Base-by-base conservation (phyloP, 352 stramenopile species). In the Globisporangium paroecandrum region DNA sequence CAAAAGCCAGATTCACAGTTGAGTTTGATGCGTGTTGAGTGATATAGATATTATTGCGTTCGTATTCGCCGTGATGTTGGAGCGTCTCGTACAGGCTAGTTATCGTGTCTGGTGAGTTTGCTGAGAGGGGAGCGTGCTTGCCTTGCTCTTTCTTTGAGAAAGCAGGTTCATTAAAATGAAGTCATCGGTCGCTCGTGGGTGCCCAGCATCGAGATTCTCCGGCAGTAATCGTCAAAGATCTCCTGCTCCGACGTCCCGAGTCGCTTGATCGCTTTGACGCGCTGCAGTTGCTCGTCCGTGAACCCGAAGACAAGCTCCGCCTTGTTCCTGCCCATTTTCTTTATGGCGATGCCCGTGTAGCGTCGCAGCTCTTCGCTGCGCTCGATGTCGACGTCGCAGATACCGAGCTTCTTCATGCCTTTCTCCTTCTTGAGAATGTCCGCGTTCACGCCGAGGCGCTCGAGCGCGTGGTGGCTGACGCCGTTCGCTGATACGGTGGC, bases 391-490 rank as follows among this genome's bases (percentile, higher is more conserved):
- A 82, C 71, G 62, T 91, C 83, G 59, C 76, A 89, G 68, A 89
- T 89, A 9, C 83, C 81, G 29, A 91, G 72, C 65, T 91, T 91
- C 69, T 89, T 87, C 83, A 91, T 89, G 25, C 79, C 79, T 32
- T 89, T 91, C 62, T 91, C 83, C 36, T 89, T 85, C 64, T 83
- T 84, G 67, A 90, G 66, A 8, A 87, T 85, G 32, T 89, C 82
- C 0, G 68, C 9, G 53, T 83, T 83, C n/a, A 91, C 81, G 34
- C 83, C 83, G 38, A 89, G 78, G 43, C 78, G 77, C 60, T 85
- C 77, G 6, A 89, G 69, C 2, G 79, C 77, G 58, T 87, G 78
- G 22, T 59, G 77, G 64, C 78, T 87, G 61, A 89, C 57, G 8
- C 74, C 66, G 43, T 78, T 60, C 12, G 64, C 62, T 10, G 71